Evolutionary conservation across 495 filamentous ascomycete species (phyloP).

Genomic region (Margaritispora aquatica): DNA sequence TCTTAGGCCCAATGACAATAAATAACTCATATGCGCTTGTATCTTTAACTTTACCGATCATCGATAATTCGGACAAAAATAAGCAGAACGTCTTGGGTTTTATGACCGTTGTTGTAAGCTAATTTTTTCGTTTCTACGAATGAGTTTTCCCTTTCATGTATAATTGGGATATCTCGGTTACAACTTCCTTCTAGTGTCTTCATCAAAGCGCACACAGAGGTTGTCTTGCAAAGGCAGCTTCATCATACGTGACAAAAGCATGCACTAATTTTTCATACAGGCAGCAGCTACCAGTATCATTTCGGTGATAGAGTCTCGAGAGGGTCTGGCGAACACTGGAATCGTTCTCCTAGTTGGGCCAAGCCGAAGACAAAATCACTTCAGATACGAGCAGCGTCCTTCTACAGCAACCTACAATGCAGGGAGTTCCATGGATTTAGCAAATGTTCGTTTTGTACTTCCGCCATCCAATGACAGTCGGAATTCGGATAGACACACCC

Average conservation of each 20-base stretch:
- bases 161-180: too few species aligned
- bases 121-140: too few species aligned
- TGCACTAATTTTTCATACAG: too few species aligned
- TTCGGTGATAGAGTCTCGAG: constrained; percentile 48
- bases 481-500: constrained; percentile 21
- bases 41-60: constrained; percentile 72
- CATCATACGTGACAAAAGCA: too few species aligned
- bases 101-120: constrained; percentile 65
- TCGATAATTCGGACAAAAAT: constrained; percentile 51
- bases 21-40: constrained; percentile 53
- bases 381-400: constrained; percentile 32
- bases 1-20: constrained; percentile 62
- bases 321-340: constrained; percentile 64
- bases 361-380: constrained; percentile 54
- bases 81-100: constrained; percentile 65
- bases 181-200: too few species aligned
- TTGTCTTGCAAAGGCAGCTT: too few species aligned
- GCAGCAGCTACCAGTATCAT: constrained; percentile 55
- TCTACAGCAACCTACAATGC: constrained; percentile 9
- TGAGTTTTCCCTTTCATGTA: too few species aligned
- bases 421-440: constrained; percentile 17
- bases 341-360: constrained; percentile 64
- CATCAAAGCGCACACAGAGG: too few species aligned
- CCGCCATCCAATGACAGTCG: constrained; percentile 24
- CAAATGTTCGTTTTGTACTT: constrained; percentile 36